Conservation (phyloP, 495 filamentous ascomycete genomes). For the Collariella sp. region DNA sequence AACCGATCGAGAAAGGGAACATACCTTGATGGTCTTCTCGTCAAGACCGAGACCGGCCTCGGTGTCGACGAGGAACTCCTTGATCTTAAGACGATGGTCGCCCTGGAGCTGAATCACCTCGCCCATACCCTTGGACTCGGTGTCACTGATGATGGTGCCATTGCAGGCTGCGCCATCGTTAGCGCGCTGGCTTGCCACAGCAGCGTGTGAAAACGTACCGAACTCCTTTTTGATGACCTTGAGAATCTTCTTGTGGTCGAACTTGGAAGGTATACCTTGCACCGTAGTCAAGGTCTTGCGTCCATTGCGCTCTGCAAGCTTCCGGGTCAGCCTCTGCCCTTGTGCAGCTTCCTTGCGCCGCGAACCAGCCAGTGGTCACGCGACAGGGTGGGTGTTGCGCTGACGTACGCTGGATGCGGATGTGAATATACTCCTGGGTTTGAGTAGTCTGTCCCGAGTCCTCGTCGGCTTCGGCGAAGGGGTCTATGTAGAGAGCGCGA, state of each 20-base stretch:
- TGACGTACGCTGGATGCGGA: conserved; percentile 97
- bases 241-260: conserved; percentile 98
- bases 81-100: conserved; percentile 97
- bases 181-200: conserved; percentile 1
- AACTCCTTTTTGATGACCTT: conserved; percentile 99
- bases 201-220: conserved; percentile 47
- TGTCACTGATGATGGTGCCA: conserved; percentile 97
- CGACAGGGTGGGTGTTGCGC: conserved; percentile 2
- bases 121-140: conserved; percentile 69
- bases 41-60: conserved; percentile 85
- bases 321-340: neutral
- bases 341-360: neutral
- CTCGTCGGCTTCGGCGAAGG: conserved; percentile 99
- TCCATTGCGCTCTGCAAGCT: conserved; percentile 88
- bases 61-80: conserved; percentile 94
- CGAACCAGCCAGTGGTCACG: neutral
- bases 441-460: conserved; percentile 89
- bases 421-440: conserved; percentile 95
- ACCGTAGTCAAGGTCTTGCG: conserved; percentile 99
- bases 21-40: conserved; percentile 93
- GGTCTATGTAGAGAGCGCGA: conserved; percentile 51
- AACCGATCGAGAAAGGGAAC: no score
- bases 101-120: conserved; percentile 99
- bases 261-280: conserved; percentile 95
- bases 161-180: conserved; percentile 69